Conservation (phyloP, 768 basidiomycete genomes). For the Heimioporus sp. region DNA sequence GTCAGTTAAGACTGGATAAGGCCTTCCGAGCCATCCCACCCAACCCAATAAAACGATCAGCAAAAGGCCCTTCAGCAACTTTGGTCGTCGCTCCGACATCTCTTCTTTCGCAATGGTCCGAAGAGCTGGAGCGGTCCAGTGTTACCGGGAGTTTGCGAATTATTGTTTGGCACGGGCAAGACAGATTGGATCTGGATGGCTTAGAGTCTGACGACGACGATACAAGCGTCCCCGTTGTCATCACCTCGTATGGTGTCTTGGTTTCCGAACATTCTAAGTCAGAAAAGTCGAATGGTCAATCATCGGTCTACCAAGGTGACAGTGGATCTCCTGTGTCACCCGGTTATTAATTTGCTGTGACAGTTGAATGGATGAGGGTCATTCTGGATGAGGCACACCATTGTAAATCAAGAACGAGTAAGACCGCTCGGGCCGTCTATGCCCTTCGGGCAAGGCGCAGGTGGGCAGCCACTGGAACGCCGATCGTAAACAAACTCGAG, state of each 20-base stretch:
- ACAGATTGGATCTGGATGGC: conserved; percentile 69
- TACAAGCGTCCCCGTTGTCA: conserved; percentile 67
- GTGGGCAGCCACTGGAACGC: conserved; percentile 95
- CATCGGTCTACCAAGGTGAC: conserved; percentile 73
- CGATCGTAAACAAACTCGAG: conserved; percentile 91
- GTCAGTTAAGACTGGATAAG: conserved; percentile 60
- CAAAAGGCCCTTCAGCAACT: conserved; percentile 56
- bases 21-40: conserved; percentile 52
- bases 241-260: conserved; percentile 90
- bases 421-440: conserved; percentile 86
- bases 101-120: conserved; percentile 89
- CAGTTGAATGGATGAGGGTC: conserved; percentile 79
- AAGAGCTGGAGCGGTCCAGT: conserved; percentile 85
- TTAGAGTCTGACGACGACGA: conserved; percentile 50
- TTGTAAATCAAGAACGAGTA: conserved; percentile 86
- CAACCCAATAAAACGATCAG: conserved; percentile 28
- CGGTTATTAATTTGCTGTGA: conserved; percentile 3
- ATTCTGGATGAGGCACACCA: conserved; percentile 94
- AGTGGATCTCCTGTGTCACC: not conserved
- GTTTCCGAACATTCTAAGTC: conserved; percentile 83
- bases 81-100: conserved; percentile 93
- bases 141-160: conserved; percentile 63
- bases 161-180: conserved; percentile 86
- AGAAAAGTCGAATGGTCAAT: conserved; percentile 49
- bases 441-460: conserved; percentile 73